Conservation (phyloP, 768 basidiomycete genomes). For the Hortiboletus flavorubellus region DNA sequence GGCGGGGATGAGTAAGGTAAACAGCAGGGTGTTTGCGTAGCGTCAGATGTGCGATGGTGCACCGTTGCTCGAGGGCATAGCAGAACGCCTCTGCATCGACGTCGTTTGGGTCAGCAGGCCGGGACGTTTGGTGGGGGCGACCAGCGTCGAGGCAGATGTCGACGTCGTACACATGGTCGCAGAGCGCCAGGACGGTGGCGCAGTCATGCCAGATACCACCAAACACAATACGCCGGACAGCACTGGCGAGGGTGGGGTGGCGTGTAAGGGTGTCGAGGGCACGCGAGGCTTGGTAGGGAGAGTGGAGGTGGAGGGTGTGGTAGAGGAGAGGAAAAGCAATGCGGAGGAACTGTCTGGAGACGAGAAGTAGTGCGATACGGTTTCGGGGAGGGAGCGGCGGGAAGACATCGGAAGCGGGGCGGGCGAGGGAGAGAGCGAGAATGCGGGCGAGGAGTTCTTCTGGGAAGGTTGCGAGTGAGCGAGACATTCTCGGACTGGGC, state of each 20-base stretch:
- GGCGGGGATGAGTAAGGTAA: constrained; percentile 53
- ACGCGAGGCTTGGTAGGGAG: constrained; percentile 36
- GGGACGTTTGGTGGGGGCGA: background rate
- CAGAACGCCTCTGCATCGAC: constrained; percentile 37
- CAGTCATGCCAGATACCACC: constrained; percentile 40
- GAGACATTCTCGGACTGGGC: constrained; percentile 4
- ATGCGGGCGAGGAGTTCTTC: constrained; percentile 49
- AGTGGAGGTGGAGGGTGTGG: constrained; percentile 45
- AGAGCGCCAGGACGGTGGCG: constrained; percentile 36
- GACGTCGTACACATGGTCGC: constrained; percentile 36
- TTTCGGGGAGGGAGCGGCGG: constrained; percentile 14
- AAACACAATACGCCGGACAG: constrained; percentile 42
- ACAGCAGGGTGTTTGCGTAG: constrained; percentile 49
- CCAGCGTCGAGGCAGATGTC: constrained; percentile 34
- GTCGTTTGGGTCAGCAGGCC: background rate
- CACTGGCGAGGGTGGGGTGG: constrained; percentile 36
- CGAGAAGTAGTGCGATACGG: constrained; percentile 45
- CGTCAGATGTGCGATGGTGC: constrained; percentile 43
- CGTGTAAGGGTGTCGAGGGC: constrained; percentile 37
- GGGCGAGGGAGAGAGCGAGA: constrained; percentile 32
- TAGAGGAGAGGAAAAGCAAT: constrained; percentile 59
- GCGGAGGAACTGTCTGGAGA: constrained; percentile 49
- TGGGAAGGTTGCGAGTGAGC: constrained; percentile 32
- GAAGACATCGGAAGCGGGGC: constrained; percentile 24
- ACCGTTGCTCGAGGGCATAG: constrained; percentile 37